Evolutionary conservation across 2,329 filamentous ascomycete genomes (phyloP).

Genomic region (Colletotrichum spinosum): DNA sequence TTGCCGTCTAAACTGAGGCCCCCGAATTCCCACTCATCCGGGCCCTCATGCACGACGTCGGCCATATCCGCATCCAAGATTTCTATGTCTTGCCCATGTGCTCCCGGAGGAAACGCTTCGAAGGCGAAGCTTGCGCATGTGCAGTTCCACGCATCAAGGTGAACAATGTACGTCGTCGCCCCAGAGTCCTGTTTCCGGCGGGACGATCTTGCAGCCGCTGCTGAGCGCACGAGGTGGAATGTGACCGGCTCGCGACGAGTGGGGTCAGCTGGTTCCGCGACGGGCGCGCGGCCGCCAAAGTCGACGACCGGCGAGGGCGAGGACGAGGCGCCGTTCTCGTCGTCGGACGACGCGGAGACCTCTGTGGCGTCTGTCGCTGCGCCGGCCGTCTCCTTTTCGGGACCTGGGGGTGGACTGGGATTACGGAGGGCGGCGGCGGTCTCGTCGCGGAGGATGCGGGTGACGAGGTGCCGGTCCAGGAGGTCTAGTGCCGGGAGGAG

Average conservation of each 20-base stretch:
- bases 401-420: too few relatives aligned
- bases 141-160: constrained; percentile 85
- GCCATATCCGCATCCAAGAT: constrained; percentile 36
- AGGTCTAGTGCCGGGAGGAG: constrained; percentile 89
- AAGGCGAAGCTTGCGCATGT: constrained; percentile 88
- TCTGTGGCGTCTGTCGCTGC: not conserved
- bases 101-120: constrained; percentile 67
- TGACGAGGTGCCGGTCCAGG: constrained; percentile 81
- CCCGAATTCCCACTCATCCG: constrained; percentile 57
- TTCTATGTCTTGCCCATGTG: not conserved
- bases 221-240: constrained; percentile 75
- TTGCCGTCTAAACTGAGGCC: constrained; percentile 57
- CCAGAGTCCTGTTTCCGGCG: constrained; percentile 39
- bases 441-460: constrained; percentile 48
- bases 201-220: constrained; percentile 47
- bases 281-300: too few relatives aligned
- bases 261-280: not conserved
- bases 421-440: not conserved
- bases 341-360: constrained; percentile 6
- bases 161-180: constrained; percentile 72
- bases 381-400: too few relatives aligned
- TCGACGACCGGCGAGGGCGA: too few relatives aligned
- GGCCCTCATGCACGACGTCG: constrained; percentile 14
- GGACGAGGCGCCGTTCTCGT: constrained; percentile 1
- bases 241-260: constrained; percentile 14